Evolutionary conservation across 768 basidiomycete genomes (phyloP), one percentile per base, ranked within the genome.

Genomic region (Sporobolomyces pararoseus): DNA sequence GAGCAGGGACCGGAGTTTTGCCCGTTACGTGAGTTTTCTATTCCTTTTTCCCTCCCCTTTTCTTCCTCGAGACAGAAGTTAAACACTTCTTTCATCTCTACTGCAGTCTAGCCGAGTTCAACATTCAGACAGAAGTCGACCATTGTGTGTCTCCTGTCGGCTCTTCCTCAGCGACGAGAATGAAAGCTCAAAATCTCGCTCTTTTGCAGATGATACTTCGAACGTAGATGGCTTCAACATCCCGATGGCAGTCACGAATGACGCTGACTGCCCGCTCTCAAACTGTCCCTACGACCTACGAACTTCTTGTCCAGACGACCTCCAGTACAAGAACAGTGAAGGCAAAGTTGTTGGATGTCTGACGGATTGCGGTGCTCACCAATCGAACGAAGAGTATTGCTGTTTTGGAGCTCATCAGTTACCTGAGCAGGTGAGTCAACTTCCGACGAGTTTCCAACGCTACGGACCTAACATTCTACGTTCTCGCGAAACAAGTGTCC

Each of bases 151-250:
- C 25, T 42, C n/a, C n/a, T n/a, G n/a, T n/a, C n/a, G n/a, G n/a
- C n/a, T 42, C 17, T 42, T 17, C 39, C 39, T 42, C 17, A 17
- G 9, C 17, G 39, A 10, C 39, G 39, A 42, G 39, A 17, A 42
- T 42, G 10, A 9, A 42, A 42, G 39, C 39, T 42, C 39, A 42
- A 9, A 42, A 9, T 42, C 17, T 17, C 17, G 16, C 29, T 17
- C 29, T 31, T 19, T 16, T 23, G 29, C n/a, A 65, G 55, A 68
- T 54, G 67, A 68, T 14, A 57, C 54, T 0, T 51, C 47, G 13
- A 57, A 57, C 37, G 67, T 68, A 21, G 67, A 68, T 19, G 66
- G 68, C 27, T 65, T 60, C 63, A 70, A 70, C 44, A 25, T 70
- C 7, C 63, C 57, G 1, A 17, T 60, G 19, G 51, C 58, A 0